phyloP scores from a whole-genome alignment of 257 asterid genomes.

The Nyctanthes arbortristis region DNA sequence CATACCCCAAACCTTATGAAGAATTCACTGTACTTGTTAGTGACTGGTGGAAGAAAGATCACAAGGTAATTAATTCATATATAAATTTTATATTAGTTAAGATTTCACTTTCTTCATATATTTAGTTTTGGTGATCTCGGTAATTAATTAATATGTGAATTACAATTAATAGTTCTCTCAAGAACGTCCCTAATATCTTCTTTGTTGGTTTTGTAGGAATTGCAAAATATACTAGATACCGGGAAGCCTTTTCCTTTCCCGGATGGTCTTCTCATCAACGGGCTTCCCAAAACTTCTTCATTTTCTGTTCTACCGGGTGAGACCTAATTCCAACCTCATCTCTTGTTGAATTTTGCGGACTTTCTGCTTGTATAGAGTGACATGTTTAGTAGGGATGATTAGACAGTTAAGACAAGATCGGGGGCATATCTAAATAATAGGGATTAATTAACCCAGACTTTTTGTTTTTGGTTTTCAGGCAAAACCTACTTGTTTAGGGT shows the following conservation, averaged over 20 bases:
- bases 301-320: slow-evolving; percentile 60
- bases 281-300: slow-evolving; percentile 39
- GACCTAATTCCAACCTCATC: too few relatives aligned
- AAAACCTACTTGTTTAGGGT: slow-evolving; percentile 63
- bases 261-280: slow-evolving; percentile 69
- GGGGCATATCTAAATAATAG: too few relatives aligned
- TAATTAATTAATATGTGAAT: neutral
- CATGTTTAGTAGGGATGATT: too few relatives aligned
- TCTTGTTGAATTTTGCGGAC: too few relatives aligned
- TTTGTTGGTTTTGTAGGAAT: slow-evolving; percentile 31
- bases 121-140: neutral
- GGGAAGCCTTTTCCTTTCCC: slow-evolving; percentile 57
- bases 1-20: slow-evolving; percentile 58
- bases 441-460: too few relatives aligned
- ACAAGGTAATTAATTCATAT: slow-evolving; percentile 79
- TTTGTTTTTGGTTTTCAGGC: slow-evolving; percentile 37
- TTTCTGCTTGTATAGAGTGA: too few relatives aligned
- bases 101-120: neutral
- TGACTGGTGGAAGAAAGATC: slow-evolving; percentile 85
- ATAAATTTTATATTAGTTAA: neutral
- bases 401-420: too few relatives aligned
- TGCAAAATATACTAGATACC: slow-evolving; percentile 55
- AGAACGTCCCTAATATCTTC: neutral
- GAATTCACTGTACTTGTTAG: slow-evolving; percentile 55
- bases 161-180: neutral